Conservation (phyloP, 169 alveolate species). For the Plasmodium coatneyi region DNA sequence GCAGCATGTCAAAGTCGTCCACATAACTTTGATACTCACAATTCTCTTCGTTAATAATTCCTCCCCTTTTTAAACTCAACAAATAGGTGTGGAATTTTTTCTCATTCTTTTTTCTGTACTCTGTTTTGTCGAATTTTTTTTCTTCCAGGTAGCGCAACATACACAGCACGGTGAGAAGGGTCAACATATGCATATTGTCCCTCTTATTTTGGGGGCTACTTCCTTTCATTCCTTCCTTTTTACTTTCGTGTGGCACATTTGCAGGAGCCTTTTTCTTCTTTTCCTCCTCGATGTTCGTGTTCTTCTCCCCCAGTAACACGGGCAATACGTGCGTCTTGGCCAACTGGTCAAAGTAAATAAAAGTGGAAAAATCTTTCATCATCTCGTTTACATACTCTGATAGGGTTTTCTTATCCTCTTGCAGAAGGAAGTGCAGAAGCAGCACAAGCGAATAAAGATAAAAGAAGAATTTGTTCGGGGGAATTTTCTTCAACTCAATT, state of each 20-base stretch:
- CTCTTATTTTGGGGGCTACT: not conserved
- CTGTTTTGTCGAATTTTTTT: slow-evolving; percentile 20
- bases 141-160: slow-evolving; percentile 34
- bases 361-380: slow-evolving; percentile 3
- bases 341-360: slow-evolving; percentile 40
- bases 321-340: not conserved
- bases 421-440: not conserved
- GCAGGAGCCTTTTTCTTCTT: not conserved
- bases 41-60: slow-evolving; percentile 7
- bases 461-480: slow-evolving; percentile 50
- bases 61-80: slow-evolving; percentile 51
- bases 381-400: slow-evolving; percentile 18
- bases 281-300: not conserved
- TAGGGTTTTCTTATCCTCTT: slow-evolving; percentile 6
- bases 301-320: not conserved
- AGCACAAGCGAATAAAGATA: slow-evolving; percentile 59
- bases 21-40: slow-evolving; percentile 56
- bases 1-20: slow-evolving; percentile 24
- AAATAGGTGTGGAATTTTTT: slow-evolving; percentile 10
- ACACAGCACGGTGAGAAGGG: slow-evolving; percentile 6
- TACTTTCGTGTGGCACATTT: not conserved
- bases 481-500: slow-evolving; percentile 54
- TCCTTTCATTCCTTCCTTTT: not conserved
- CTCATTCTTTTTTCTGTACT: slow-evolving; percentile 4
- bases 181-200: slow-evolving; percentile 27